A percentile compares a stretch with the other conserved stretches of the same genome.
Conservation (phyloP, 306 rosid genomes). For the Abrus precatorius region DNA sequence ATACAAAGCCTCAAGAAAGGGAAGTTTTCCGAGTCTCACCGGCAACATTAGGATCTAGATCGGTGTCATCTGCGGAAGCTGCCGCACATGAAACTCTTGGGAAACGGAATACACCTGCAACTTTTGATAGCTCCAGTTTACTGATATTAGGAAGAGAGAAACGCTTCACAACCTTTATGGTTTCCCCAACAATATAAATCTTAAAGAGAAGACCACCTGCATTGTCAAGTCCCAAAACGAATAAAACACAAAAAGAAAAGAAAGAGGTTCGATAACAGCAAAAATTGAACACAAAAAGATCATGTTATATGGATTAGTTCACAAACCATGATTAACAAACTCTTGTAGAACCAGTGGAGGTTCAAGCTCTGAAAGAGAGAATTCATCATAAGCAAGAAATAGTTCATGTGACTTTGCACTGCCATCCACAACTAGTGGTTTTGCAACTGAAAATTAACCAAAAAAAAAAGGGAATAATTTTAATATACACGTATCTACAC, state of each 20-base stretch:
- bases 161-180: slow-evolving; percentile 60
- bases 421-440: slow-evolving; percentile 69
- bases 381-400: slow-evolving; percentile 64
- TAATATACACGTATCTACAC: slow-evolving; percentile 18
- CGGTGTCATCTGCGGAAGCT: slow-evolving; percentile 67
- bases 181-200: slow-evolving; percentile 61
- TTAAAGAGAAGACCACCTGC: slow-evolving; percentile 67
- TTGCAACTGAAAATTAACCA: slow-evolving; percentile 57
- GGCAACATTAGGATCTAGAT: slow-evolving; percentile 61
- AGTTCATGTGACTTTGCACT: slow-evolving; percentile 66
- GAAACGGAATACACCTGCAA: slow-evolving; percentile 56
- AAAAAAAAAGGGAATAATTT: slow-evolving; percentile 22
- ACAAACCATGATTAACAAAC: slow-evolving; percentile 68
- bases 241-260: not conserved
- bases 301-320: slow-evolving; percentile 33
- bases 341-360: slow-evolving; percentile 71
- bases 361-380: slow-evolving; percentile 62
- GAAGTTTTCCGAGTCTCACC: slow-evolving; percentile 48
- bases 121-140: slow-evolving; percentile 56
- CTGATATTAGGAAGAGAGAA: slow-evolving; percentile 67
- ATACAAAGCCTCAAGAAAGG: slow-evolving; percentile 6
- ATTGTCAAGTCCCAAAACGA: not conserved
- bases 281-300: not conserved
- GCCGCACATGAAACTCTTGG: slow-evolving; percentile 68
- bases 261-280: slow-evolving; percentile 1